Evolutionary conservation across 805 yeast species (phyloP).

Genomic region (Saturnispora diversa): DNA sequence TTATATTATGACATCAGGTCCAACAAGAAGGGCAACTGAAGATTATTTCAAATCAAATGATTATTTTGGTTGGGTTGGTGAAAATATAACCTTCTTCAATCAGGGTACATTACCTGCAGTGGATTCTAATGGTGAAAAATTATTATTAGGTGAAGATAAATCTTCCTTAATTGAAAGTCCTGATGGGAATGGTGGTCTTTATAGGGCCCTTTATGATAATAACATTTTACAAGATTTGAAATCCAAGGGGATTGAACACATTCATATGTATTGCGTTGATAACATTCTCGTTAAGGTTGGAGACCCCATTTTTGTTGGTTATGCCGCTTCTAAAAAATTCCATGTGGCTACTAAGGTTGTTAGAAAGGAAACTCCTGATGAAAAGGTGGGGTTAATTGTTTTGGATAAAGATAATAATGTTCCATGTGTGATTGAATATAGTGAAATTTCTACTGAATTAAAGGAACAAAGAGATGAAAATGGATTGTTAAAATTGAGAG

Average conservation of each 20-base stretch:
- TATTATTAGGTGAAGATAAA: constrained; percentile 49
- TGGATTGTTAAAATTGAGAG: constrained; percentile 57
- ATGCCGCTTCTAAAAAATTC: constrained; percentile 57
- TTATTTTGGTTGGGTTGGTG: constrained; percentile 60
- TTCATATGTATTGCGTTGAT: constrained; percentile 97
- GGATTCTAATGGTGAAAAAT: constrained; percentile 55
- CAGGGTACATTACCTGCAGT: constrained; percentile 96
- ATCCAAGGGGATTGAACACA: constrained; percentile 66
- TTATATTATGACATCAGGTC: constrained; percentile 93
- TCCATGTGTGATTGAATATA: constrained; percentile 93
- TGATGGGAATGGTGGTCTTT: constrained; percentile 97
- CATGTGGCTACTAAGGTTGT: constrained; percentile 91
- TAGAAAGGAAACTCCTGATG: constrained; percentile 79
- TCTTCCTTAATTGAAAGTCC: constrained; percentile 72
- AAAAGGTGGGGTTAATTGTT: constrained; percentile 89
- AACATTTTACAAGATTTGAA: constrained; percentile 62
- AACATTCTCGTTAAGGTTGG: constrained; percentile 87
- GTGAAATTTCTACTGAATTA: constrained; percentile 74
- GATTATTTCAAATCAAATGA: constrained; percentile 50
- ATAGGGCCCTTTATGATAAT: constrained; percentile 66
- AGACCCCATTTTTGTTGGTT: constrained; percentile 86
- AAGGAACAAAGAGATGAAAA: constrained; percentile 53
- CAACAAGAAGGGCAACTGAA: constrained; percentile 74
- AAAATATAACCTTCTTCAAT: constrained; percentile 72
- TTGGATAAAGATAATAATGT: constrained; percentile 43